Evolutionary conservation across 805 yeast species (phyloP).

Genomic region (Candida coquimbonensis): DNA sequence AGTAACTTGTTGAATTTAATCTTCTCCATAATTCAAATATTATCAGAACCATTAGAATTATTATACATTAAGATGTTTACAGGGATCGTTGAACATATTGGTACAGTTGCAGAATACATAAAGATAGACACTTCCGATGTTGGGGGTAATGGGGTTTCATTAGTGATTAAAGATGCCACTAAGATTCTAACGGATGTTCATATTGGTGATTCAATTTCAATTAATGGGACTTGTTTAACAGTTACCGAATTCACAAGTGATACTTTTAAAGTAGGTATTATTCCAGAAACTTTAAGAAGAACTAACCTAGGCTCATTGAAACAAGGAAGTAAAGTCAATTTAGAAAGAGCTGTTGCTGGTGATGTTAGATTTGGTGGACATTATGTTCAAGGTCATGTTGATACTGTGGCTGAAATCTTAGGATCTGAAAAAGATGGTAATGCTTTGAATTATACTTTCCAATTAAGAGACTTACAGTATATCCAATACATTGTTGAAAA

Average conservation of each 20-base stretch:
- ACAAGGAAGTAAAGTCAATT: slow-evolving; percentile 60
- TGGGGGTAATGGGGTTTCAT: slow-evolving; percentile 61
- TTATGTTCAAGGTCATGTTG: slow-evolving; percentile 96
- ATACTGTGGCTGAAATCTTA: slow-evolving; percentile 69
- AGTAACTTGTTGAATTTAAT: neutral
- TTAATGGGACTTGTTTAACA: slow-evolving; percentile 87
- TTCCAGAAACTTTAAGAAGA: slow-evolving; percentile 85
- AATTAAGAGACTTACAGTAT: slow-evolving; percentile 54
- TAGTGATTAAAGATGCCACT: slow-evolving; percentile 56
- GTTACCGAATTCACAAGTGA: slow-evolving; percentile 68
- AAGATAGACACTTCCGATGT: slow-evolving; percentile 40
- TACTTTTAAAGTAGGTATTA: slow-evolving; percentile 80
- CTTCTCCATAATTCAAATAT: too few relatives aligned
- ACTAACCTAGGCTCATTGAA: slow-evolving; percentile 64
- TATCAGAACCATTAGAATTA: neutral
- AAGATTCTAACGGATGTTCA: slow-evolving; percentile 72
- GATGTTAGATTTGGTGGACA: slow-evolving; percentile 94
- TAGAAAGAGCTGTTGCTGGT: slow-evolving; percentile 83
- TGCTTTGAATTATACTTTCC: slow-evolving; percentile 69
- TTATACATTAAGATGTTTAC: slow-evolving; percentile 64
- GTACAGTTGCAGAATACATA: slow-evolving; percentile 48
- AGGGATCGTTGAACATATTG: slow-evolving; percentile 84
- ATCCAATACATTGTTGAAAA: slow-evolving; percentile 80
- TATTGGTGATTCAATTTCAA: slow-evolving; percentile 88
- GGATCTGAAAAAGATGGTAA: slow-evolving; percentile 55